These are phyloP conservation scores for Raddia guianensis DNA, from an alignment of 176 grass and related monocot species.

Conservation along the genomic window DNA sequence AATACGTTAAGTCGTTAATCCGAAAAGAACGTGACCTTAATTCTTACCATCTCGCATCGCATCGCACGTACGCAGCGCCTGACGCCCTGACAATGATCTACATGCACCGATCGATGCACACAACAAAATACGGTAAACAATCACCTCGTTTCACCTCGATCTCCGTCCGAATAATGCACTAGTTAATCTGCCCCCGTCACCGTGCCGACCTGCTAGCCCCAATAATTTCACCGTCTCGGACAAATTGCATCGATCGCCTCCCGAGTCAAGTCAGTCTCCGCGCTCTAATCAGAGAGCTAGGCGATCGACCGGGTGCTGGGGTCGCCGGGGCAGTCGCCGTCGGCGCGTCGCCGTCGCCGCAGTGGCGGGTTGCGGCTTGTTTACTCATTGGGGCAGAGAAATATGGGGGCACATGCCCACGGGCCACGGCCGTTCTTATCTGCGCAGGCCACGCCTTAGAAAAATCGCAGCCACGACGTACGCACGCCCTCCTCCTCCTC, in stretches of 20 bases:
- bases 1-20: too few relatives aligned
- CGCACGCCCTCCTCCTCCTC: background rate
- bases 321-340: background rate
- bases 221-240: conserved; percentile 27
- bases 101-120: background rate
- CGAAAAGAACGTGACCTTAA: too few relatives aligned
- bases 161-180: background rate
- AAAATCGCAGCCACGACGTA: background rate
- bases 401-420: background rate
- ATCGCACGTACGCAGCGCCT: background rate
- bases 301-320: too few relatives aligned
- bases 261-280: conserved; percentile 27
- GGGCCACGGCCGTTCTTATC: conserved; percentile 3
- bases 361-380: background rate
- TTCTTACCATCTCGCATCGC: background rate
- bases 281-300: background rate
- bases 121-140: background rate
- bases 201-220: conserved; percentile 34
- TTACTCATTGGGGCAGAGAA: conserved; percentile 18
- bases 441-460: conserved; percentile 23
- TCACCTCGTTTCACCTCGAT: background rate
- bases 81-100: conserved; percentile 25
- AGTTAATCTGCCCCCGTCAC: background rate
- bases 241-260: background rate
- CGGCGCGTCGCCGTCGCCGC: conserved; percentile 32